Evolutionary conservation across 345 rosid genomes (phyloP).

Genomic region (Microthlaspi erraticum): DNA sequence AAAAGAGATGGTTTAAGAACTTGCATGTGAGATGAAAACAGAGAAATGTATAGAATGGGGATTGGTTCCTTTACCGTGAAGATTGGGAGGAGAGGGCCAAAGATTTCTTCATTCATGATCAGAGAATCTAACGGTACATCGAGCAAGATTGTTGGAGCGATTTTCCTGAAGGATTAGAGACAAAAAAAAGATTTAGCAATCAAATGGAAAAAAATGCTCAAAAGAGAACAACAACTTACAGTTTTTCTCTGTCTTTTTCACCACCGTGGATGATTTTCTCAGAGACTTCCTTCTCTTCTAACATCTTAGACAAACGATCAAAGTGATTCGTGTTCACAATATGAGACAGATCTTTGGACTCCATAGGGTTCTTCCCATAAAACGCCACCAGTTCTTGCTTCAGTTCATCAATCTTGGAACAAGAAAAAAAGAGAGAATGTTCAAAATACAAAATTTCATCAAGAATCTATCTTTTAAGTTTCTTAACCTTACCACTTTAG

Average conservation of each 20-base stretch:
- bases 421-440: conserved; percentile 26
- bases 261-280: conserved; percentile 83
- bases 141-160: conserved; percentile 89
- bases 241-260: conserved; percentile 62
- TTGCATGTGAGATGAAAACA: not conserved
- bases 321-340: conserved; percentile 86
- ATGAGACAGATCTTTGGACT: conserved; percentile 82
- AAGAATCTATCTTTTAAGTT: conserved; percentile 17
- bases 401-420: conserved; percentile 61
- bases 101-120: conserved; percentile 91
- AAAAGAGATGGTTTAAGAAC: not conserved
- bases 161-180: conserved; percentile 53
- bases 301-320: conserved; percentile 66
- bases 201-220: too few relatives aligned
- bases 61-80: conserved; percentile 52
- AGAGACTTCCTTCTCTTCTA: conserved; percentile 89
- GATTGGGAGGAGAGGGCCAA: conserved; percentile 96
- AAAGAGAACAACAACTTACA: conserved; percentile 61
- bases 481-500: conserved; percentile 67
- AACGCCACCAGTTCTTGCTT: conserved; percentile 67
- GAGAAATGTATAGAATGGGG: not conserved
- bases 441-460: conserved; percentile 27
- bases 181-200: conserved; percentile 21
- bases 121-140: conserved; percentile 76
- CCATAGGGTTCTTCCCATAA: conserved; percentile 79